Conservation (phyloP, 441 rosid genomes). For the Omphalea diandra region DNA sequence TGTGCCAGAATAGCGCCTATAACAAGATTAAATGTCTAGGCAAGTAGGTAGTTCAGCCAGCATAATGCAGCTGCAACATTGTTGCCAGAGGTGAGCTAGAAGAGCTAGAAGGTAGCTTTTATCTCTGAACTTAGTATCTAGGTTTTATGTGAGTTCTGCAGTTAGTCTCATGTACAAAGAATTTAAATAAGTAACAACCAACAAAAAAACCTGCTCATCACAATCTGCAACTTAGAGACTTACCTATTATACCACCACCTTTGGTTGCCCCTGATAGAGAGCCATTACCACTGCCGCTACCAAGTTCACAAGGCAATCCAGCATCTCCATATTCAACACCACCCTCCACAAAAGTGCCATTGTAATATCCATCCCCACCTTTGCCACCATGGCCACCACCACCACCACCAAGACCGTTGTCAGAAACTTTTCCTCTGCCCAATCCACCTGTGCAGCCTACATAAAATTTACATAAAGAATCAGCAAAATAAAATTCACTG, state of each 20-base stretch:
- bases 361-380: conserved; percentile 83
- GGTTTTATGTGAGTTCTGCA: neutral
- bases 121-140: neutral
- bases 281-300: conserved; percentile 91
- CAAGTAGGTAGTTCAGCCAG: neutral
- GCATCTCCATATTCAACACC: conserved; percentile 78
- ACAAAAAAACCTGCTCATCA: conserved; percentile 10
- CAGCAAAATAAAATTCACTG: conserved; percentile 6
- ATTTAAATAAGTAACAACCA: neutral
- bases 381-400: conserved; percentile 98
- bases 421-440: conserved; percentile 68
- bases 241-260: conserved; percentile 95
- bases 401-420: conserved; percentile 80
- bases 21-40: neutral
- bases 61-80: neutral
- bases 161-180: neutral
- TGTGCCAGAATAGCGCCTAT: neutral
- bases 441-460: conserved; percentile 90
- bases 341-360: conserved; percentile 72
- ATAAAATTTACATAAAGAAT: conserved; percentile 23
- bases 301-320: conserved; percentile 93
- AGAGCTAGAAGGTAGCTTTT: neutral
- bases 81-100: neutral
- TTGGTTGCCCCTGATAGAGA: conserved; percentile 65
- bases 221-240: conserved; percentile 26